Conservation (phyloP, 257 asterid genomes). For the Dorcoceras hygrometricum region DNA sequence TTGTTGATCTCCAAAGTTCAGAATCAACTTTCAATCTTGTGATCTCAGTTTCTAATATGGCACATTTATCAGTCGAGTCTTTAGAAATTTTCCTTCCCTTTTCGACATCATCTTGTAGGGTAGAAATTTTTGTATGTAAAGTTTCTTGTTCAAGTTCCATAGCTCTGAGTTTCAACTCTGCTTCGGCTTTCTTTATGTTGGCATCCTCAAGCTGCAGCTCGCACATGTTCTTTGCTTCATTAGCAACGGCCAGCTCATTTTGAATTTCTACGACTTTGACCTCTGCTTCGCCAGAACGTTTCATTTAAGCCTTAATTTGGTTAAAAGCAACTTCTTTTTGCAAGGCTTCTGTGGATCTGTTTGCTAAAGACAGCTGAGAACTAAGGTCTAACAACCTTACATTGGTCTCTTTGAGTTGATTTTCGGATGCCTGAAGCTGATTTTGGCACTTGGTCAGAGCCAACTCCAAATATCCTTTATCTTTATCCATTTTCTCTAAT, state of each 20-base stretch:
- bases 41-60: constrained; percentile 44
- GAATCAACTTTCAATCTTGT: constrained; percentile 44
- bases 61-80: constrained; percentile 50
- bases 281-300: constrained; percentile 50
- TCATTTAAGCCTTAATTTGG: constrained; percentile 38
- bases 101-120: constrained; percentile 41
- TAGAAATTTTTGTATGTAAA: constrained; percentile 35
- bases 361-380: constrained; percentile 42
- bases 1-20: constrained; percentile 44
- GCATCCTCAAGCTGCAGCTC: constrained; percentile 45
- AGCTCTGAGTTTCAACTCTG: constrained; percentile 42
- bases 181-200: constrained; percentile 37
- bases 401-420: constrained; percentile 44
- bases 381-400: constrained; percentile 36
- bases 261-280: constrained; percentile 32
- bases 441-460: constrained; percentile 41
- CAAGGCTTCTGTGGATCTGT: constrained; percentile 45
- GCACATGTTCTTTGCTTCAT: constrained; percentile 34
- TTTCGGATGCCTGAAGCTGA: constrained; percentile 50
- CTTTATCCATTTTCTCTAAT: constrained; percentile 43
- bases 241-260: constrained; percentile 37
- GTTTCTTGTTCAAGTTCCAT: constrained; percentile 41
- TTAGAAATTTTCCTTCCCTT: constrained; percentile 40
- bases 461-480: constrained; percentile 48
- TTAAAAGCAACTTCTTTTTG: constrained; percentile 40